Evolutionary conservation across 2,329 filamentous ascomycete species (phyloP), one percentile per base, ranked within the genome.

Genomic region (Hymenoscyphus linearis): DNA sequence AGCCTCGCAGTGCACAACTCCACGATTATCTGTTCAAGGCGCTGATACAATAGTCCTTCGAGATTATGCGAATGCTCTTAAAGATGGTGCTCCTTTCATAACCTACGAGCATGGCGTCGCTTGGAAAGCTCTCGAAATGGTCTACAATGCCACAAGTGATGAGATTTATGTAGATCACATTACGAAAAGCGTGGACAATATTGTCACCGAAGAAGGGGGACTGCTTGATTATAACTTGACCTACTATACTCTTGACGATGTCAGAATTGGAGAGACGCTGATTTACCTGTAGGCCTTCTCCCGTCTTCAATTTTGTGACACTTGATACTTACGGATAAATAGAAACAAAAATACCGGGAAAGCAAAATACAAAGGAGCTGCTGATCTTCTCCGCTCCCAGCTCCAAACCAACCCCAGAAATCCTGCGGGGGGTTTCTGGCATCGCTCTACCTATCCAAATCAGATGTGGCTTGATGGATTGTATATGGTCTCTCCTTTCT

Each of bases 381-480:
- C 80, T 3, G 75, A 75, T 9, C 72, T 74, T 2, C 74, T 84
- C 55, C 74, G 78, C 13, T 65, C 72, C 14, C 78, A 80, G 62
- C 67, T 84, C 6, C 70, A 82, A 64, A 69, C 73, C 37, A 80
- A 81, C 62, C 79, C 79, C 4, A 74, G 81, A 10, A 84, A 78
- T 0, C 70, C 77, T 0, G 69, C 74, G 0, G 81, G 81, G 10
- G 82, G 81, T 1, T 81, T 84, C 74, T 84, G 80, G 80, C 82
- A 84, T 65, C 74, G 78, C 0, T 69, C 75, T 16, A 72, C 78
- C 10, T 47, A 47, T 18, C 40, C 40, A 22, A 47, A 47, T 12
- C 40, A 47, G 1, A 47, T 47, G 40, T 47, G 40, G 40, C 40
- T 47, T 9, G 57, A 59, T 44, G 82, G 82, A 1, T 79, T 81